Percentiles rank a stretch among this genome's conserved stretches.
Conservation (phyloP, 2,329 filamentous ascomycete species). For the Pestalotiopsis sp. region DNA sequence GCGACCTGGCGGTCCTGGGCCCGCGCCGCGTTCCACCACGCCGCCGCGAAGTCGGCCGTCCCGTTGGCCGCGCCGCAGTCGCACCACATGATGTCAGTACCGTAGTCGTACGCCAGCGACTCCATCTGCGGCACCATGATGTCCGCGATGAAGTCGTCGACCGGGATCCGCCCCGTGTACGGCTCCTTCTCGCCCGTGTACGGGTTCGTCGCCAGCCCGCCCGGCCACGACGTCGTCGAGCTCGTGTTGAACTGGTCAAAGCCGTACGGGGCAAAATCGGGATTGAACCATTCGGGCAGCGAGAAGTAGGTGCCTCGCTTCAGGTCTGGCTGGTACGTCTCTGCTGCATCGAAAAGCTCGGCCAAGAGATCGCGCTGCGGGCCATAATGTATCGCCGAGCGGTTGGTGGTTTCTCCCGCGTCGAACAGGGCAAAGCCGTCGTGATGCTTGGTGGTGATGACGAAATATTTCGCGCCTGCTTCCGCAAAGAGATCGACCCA, state of each 20-base stretch:
- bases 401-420: conserved; percentile 35
- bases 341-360: conserved; percentile 42
- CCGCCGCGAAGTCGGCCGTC: conserved; percentile 38
- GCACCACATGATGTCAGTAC: conserved; percentile 50
- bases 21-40: conserved; percentile 42
- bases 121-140: conserved; percentile 46
- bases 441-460: conserved; percentile 44
- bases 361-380: conserved; percentile 39
- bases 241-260: conserved; percentile 33
- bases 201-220: conserved; percentile 41
- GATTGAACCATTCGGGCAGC: conserved; percentile 48
- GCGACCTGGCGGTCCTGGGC: conserved; percentile 46
- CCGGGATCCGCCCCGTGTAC: conserved; percentile 40
- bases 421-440: conserved; percentile 46
- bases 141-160: conserved; percentile 40
- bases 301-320: conserved; percentile 46
- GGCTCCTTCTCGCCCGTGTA: conserved; percentile 40
- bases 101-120: conserved; percentile 41
- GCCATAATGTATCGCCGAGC: conserved; percentile 39
- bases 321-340: conserved; percentile 37
- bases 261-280: conserved; percentile 40
- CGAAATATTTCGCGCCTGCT: conserved; percentile 40
- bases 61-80: conserved; percentile 42
- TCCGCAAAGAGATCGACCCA: conserved; percentile 33
- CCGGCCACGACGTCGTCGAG: conserved; percentile 32